Conservation (phyloP, 1,284 basidiomycete species). For the Cryptococcus sp. region DNA sequence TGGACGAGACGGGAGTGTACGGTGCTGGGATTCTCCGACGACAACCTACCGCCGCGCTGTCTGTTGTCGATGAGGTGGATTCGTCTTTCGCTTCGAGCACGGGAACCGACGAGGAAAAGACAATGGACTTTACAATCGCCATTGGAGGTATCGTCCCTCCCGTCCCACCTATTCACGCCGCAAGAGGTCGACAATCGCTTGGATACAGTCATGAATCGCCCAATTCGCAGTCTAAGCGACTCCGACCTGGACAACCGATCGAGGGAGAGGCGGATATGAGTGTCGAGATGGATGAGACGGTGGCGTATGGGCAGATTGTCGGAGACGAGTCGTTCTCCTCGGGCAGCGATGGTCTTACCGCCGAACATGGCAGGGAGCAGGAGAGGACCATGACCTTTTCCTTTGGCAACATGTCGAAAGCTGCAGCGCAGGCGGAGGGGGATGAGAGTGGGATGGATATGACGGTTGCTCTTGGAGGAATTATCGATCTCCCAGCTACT, state of each 20-base stretch:
- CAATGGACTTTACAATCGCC: constrained; percentile 48
- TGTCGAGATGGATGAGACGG: constrained; percentile 17
- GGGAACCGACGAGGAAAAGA: constrained; percentile 40
- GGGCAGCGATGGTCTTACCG: constrained; percentile 6
- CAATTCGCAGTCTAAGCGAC: constrained; percentile 5
- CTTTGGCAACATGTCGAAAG: constrained; percentile 28
- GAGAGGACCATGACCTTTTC: constrained; percentile 15
- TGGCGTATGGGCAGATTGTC: constrained; percentile 26
- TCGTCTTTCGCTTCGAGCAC: constrained; percentile 12
- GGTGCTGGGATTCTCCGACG: constrained; percentile 32
- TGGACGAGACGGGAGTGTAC: constrained; percentile 43
- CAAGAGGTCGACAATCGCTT: constrained; percentile 30
- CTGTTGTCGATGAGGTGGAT: constrained; percentile 11
- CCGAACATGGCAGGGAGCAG: constrained; percentile 10
- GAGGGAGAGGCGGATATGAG: constrained; percentile 24
- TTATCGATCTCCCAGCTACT: constrained; percentile 18
- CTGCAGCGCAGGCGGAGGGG: constrained; percentile 33
- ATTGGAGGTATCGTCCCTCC: constrained; percentile 44
- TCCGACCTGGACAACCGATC: constrained; percentile 20
- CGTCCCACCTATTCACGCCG: constrained; percentile 36
- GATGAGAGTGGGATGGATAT: constrained; percentile 21
- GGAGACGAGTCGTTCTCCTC: constrained; percentile 10
- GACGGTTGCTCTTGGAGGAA: constrained; percentile 37
- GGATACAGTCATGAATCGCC: constrained; percentile 36
- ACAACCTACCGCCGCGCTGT: constrained; percentile 12